Percentiles rank a stretch among this genome's conserved stretches.
Conservation (phyloP, 345 rosid species). For the Salix arbutifolia region DNA sequence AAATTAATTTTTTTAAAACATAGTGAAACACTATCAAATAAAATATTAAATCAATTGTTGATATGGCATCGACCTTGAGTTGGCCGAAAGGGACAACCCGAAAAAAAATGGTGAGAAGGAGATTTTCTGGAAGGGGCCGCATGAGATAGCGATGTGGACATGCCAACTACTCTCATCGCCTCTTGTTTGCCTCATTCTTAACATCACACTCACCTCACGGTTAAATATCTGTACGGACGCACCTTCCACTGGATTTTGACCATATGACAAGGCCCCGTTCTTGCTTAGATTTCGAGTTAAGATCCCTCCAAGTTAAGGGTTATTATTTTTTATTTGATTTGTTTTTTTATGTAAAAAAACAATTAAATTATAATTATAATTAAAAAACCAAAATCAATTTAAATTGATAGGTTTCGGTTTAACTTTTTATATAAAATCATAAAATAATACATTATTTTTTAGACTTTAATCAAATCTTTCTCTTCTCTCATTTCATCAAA, state of each 20-base stretch:
- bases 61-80: too few species aligned
- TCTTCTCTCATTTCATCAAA: too few species aligned
- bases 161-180: background rate
- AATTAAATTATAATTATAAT: too few species aligned
- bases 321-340: too few species aligned
- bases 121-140: background rate
- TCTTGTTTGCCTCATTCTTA: background rate
- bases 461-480: too few species aligned
- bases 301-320: background rate
- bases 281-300: background rate
- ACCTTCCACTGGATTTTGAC: background rate
- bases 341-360: too few species aligned
- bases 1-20: too few species aligned
- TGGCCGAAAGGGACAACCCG: background rate
- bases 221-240: background rate
- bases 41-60: background rate
- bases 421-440: too few species aligned
- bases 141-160: background rate
- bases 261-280: background rate
- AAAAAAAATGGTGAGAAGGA: background rate
- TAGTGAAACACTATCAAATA: background rate
- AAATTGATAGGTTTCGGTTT: too few species aligned
- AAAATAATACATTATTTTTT: too few species aligned
- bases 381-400: too few species aligned
- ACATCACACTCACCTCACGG: background rate